Evolutionary conservation across 441 rosid genomes (phyloP).

Genomic region (Isatis lusitanica): DNA sequence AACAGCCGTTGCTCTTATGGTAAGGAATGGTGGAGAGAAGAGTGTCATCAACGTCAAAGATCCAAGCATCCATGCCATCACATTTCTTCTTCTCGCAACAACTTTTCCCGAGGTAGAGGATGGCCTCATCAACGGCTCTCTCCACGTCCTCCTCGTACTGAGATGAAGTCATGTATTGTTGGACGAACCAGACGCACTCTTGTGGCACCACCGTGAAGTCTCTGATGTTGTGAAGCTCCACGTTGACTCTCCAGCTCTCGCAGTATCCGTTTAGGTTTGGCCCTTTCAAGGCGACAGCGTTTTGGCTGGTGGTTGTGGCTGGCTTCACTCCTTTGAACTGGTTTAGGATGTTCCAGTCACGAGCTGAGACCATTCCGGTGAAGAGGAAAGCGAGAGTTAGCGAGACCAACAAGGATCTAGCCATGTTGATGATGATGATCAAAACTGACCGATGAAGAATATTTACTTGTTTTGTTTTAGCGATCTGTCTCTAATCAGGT

Average conservation of each 20-base stretch:
- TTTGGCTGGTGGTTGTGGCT: slow-evolving; percentile 10
- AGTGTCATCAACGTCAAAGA: slow-evolving; percentile 67
- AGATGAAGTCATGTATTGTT: slow-evolving; percentile 55
- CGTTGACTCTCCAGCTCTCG: slow-evolving; percentile 69
- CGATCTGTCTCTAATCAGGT: not conserved
- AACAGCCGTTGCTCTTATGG: slow-evolving; percentile 52
- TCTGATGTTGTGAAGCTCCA: slow-evolving; percentile 65
- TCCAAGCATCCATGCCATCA: slow-evolving; percentile 70
- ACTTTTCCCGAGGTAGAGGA: slow-evolving; percentile 45
- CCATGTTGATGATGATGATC: slow-evolving; percentile 39
- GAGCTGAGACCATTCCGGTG: slow-evolving; percentile 41
- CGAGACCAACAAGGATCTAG: slow-evolving; percentile 29
- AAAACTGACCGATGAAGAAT: not conserved
- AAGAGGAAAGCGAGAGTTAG: slow-evolving; percentile 42
- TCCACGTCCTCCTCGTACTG: slow-evolving; percentile 56
- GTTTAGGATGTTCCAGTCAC: slow-evolving; percentile 77
- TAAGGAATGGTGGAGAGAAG: slow-evolving; percentile 66
- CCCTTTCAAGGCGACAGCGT: slow-evolving; percentile 17
- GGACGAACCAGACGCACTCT: slow-evolving; percentile 48
- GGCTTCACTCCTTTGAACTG: slow-evolving; percentile 26
- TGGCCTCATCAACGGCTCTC: slow-evolving; percentile 50
- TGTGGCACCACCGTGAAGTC: slow-evolving; percentile 60
- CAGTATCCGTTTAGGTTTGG: slow-evolving; percentile 55
- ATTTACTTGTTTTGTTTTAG: not conserved
- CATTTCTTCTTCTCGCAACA: slow-evolving; percentile 40